These are phyloP conservation scores for Mycena polygramma DNA, from an alignment of 768 basidiomycete genomes.

Conservation along the genomic window DNA sequence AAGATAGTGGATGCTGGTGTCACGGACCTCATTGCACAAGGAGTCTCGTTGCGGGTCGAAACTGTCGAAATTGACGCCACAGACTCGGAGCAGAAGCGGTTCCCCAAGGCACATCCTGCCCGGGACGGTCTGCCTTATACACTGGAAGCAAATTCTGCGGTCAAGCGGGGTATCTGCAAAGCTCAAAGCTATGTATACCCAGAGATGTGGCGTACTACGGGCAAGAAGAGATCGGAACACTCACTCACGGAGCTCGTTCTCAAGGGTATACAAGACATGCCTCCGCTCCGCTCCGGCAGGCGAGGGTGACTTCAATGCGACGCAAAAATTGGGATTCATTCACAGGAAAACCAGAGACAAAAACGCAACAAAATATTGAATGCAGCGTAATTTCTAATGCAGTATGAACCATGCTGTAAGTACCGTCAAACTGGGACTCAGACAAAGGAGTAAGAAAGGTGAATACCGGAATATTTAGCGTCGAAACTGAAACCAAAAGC, in stretches of 20 bases:
- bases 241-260: background rate
- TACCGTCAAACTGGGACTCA: too few relatives aligned
- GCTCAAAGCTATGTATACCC: slow-evolving; percentile 1
- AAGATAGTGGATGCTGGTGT: background rate
- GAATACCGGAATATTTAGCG: too few relatives aligned
- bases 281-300: too few relatives aligned
- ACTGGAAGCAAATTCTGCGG: background rate
- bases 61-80: background rate
- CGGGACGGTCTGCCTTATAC: background rate
- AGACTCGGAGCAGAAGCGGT: background rate
- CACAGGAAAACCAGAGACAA: too few relatives aligned
- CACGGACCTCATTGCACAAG: background rate
- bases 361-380: too few relatives aligned
- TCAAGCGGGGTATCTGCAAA: background rate
- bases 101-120: background rate
- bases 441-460: too few relatives aligned
- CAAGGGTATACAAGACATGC: too few relatives aligned
- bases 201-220: background rate
- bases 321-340: too few relatives aligned
- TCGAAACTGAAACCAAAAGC: too few relatives aligned
- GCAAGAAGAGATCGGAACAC: background rate
- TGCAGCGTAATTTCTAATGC: too few relatives aligned
- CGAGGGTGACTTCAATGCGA: too few relatives aligned
- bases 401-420: too few relatives aligned
- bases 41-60: background rate